Conservation (phyloP, 345 rosid genomes). For the rapeseed (Brassica napus) region DNA sequence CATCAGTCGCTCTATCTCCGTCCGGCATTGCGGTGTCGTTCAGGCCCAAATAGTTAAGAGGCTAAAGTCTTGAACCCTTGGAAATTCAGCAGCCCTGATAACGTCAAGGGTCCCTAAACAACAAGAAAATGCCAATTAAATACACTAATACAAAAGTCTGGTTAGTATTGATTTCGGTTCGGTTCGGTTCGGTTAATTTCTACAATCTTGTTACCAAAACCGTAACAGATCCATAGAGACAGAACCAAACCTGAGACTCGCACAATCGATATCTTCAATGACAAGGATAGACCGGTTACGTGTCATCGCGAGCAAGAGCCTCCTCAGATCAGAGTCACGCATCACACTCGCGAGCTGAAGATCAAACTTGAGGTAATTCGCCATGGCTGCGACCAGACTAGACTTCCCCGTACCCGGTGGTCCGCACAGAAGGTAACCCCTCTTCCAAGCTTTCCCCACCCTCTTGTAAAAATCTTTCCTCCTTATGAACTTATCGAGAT, state of each 20-base stretch:
- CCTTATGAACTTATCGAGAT: slow-evolving; percentile 53
- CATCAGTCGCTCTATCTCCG: no score
- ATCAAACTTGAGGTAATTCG: slow-evolving; percentile 63
- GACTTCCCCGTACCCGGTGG: slow-evolving; percentile 80
- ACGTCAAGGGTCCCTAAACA: no score
- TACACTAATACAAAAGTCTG: no score
- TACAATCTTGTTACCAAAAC: neutral
- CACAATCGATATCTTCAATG: slow-evolving; percentile 62
- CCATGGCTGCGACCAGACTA: slow-evolving; percentile 76
- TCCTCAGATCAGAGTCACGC: slow-evolving; percentile 57
- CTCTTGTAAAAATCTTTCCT: slow-evolving; percentile 62
- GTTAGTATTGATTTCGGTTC: no score
- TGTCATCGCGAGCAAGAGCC: slow-evolving; percentile 36
- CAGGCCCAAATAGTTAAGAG: no score
- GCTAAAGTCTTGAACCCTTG: no score
- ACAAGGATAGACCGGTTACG: slow-evolving; percentile 53
- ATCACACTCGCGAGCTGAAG: slow-evolving; percentile 51
- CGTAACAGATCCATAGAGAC: neutral
- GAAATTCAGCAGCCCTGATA: no score
- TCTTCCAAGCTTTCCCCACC: slow-evolving; percentile 70
- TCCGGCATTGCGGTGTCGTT: no score
- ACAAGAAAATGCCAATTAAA: no score
- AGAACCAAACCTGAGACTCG: neutral
- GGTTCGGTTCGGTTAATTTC: no score
- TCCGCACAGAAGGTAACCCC: slow-evolving; percentile 68